phyloP scores from a whole-genome alignment of 331 rosid species.

The Telfairia occidentalis region DNA sequence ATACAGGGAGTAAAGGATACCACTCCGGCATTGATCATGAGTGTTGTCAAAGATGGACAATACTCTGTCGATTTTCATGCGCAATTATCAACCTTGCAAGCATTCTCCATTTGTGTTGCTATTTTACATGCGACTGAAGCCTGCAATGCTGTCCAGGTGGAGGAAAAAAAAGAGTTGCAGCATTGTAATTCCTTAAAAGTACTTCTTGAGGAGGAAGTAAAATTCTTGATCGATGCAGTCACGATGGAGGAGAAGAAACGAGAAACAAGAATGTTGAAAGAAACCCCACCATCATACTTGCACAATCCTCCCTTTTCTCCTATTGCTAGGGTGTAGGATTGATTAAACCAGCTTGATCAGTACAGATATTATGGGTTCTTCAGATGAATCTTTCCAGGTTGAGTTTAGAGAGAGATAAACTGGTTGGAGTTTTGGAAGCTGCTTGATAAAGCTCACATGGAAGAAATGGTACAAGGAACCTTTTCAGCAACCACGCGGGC shows the following conservation, averaged over 20 bases:
- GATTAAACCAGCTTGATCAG: background rate
- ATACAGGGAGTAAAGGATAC: slow-evolving; percentile 65
- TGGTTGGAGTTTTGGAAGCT: background rate
- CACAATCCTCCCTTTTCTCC: slow-evolving; percentile 81
- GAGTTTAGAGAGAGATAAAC: background rate
- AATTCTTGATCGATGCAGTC: slow-evolving; percentile 45
- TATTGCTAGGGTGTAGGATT: slow-evolving; percentile 55
- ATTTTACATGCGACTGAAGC: slow-evolving; percentile 63
- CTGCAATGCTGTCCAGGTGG: slow-evolving; percentile 16
- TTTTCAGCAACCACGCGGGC: background rate
- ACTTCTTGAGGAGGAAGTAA: slow-evolving; percentile 58
- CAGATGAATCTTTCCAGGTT: background rate
- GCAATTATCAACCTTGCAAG: slow-evolving; percentile 70
- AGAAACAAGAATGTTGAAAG: slow-evolving; percentile 37
- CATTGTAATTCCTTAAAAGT: slow-evolving; percentile 52
- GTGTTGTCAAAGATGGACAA: slow-evolving; percentile 52
- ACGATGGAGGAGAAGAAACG: slow-evolving; percentile 40
- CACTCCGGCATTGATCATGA: slow-evolving; percentile 61
- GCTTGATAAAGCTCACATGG: slow-evolving; percentile 4
- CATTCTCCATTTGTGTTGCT: slow-evolving; percentile 81
- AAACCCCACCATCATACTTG: slow-evolving; percentile 43
- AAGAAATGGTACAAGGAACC: slow-evolving; percentile 12
- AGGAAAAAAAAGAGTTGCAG: slow-evolving; percentile 33
- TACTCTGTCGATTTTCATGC: slow-evolving; percentile 87
- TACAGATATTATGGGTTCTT: background rate